A percentile compares a stretch with the other conserved stretches of the same genome.
phyloP scores from a whole-genome alignment of 164 flowering plant genomes.

The Buxus sempervirens region DNA sequence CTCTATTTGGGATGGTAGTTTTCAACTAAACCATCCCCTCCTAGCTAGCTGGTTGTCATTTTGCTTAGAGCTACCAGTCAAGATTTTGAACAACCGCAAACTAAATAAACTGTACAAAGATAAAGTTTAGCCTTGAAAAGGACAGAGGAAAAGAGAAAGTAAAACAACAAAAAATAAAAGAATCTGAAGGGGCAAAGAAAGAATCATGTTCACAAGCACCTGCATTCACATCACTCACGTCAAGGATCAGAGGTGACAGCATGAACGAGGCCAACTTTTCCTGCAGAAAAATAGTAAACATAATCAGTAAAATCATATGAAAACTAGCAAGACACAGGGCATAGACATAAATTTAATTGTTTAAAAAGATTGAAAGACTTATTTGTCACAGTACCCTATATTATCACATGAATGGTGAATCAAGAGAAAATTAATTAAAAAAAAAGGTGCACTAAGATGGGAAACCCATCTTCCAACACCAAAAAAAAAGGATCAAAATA shows the following conservation, averaged over 20 bases:
- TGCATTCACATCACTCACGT: no score
- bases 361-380: no score
- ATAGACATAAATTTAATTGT: no score
- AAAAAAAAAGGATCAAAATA: no score
- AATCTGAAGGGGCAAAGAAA: background rate
- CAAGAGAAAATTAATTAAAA: no score
- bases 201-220: background rate
- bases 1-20: background rate
- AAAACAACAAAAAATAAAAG: constrained; percentile 10
- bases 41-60: background rate
- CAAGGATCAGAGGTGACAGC: background rate
- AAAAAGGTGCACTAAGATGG: no score
- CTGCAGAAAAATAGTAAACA: no score
- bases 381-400: no score
- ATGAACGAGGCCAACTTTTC: constrained; percentile 6
- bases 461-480: no score
- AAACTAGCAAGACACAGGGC: no score
- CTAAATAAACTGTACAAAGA: constrained; percentile 17
- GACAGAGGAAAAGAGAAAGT: background rate
- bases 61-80: constrained; percentile 1
- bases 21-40: constrained; percentile 4
- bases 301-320: no score
- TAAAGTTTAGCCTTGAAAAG: constrained; percentile 2
- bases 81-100: background rate
- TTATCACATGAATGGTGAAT: no score